phyloP scores from a whole-genome alignment of 2,329 filamentous ascomycete species.

The Clathrospora elynae region DNA sequence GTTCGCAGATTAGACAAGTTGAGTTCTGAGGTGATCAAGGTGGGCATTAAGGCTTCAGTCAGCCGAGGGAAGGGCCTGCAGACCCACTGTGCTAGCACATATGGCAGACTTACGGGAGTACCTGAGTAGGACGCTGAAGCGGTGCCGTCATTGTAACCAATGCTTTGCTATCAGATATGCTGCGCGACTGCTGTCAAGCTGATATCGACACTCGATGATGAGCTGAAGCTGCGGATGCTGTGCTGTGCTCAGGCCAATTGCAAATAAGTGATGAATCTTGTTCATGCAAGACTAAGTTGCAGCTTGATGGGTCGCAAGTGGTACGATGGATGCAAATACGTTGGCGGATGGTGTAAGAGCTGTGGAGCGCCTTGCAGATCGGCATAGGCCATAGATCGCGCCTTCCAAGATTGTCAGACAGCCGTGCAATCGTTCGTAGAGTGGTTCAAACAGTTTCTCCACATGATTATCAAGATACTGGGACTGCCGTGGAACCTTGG shows the following conservation, averaged over 20 bases:
- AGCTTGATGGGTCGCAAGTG: neutral
- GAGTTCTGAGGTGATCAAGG: conserved; percentile 36
- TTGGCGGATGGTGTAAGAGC: conserved; percentile 13
- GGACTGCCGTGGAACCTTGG: conserved; percentile 7
- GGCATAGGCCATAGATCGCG: conserved; percentile 14
- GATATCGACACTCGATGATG: neutral
- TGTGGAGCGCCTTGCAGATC: conserved; percentile 19
- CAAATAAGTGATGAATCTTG: too few species aligned
- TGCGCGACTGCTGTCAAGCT: too few species aligned
- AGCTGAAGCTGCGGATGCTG: neutral
- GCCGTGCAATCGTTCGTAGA: conserved; percentile 12
- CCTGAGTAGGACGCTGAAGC: conserved; percentile 20
- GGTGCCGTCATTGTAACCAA: conserved; percentile 12
- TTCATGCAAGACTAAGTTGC: neutral
- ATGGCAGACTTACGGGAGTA: conserved; percentile 34
- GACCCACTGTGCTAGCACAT: conserved; percentile 18
- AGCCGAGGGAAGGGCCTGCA: conserved; percentile 24
- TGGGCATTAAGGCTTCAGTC: conserved; percentile 18
- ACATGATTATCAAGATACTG: conserved; percentile 5
- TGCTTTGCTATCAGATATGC: neutral
- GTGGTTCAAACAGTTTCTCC: conserved; percentile 5
- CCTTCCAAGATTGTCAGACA: conserved; percentile 12
- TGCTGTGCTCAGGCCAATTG: too few species aligned
- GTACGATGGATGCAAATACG: conserved; percentile 11
- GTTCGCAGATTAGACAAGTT: conserved; percentile 27